These are phyloP conservation scores for Blastobotrys elegans DNA, from an alignment of 1,139 yeast species.

Conservation along the genomic window DNA sequence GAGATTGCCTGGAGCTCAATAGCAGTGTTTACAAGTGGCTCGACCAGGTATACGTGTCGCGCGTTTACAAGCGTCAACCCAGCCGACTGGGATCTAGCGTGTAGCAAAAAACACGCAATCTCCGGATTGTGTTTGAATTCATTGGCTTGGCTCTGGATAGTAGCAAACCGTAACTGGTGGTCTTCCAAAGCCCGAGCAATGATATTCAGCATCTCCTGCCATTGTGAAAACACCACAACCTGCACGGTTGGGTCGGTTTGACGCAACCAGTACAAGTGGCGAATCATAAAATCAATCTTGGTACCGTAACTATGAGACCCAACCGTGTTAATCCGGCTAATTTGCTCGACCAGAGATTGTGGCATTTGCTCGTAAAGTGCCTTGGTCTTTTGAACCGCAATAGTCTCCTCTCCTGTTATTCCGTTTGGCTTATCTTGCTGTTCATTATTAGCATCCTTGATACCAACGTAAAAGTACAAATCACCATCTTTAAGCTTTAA, in stretches of 20 bases:
- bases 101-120: conserved; percentile 77
- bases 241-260: conserved; percentile 60
- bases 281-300: conserved; percentile 76
- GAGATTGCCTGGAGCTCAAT: conserved; percentile 88
- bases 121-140: conserved; percentile 58
- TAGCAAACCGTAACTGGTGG: conserved; percentile 48
- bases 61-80: conserved; percentile 91
- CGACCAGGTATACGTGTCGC: conserved; percentile 82
- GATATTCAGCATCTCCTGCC: conserved; percentile 68
- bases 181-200: conserved; percentile 61
- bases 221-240: conserved; percentile 81
- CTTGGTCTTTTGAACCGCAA: background rate
- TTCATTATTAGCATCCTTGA: conserved; percentile 22
- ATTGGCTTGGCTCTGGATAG: conserved; percentile 44
- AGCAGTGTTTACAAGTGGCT: conserved; percentile 85
- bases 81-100: conserved; percentile 80
- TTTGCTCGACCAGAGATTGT: background rate
- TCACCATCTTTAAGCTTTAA: conserved; percentile 41
- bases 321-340: background rate
- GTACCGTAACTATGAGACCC: conserved; percentile 44
- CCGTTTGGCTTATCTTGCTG: conserved; percentile 35
- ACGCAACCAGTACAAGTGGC: conserved; percentile 58
- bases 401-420: conserved; percentile 9
- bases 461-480: conserved; percentile 47
- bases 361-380: conserved; percentile 6